Percentiles rank a stretch among this genome's conserved stretches.
These are phyloP conservation scores for Colletotrichum agaves DNA, from an alignment of 2,329 filamentous ascomycete genomes.

Conservation along the genomic window DNA sequence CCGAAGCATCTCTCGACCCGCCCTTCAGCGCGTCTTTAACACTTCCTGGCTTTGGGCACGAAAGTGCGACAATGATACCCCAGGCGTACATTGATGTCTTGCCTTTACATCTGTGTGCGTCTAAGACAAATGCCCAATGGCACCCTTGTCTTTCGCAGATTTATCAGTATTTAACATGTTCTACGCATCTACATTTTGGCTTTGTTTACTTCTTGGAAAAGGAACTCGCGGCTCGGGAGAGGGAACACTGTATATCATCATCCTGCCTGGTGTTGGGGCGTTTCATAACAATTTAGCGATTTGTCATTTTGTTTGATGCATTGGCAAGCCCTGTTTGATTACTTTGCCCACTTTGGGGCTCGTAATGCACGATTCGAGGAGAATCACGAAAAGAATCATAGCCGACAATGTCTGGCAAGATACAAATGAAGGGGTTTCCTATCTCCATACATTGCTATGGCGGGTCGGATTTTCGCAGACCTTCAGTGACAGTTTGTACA, in stretches of 20 bases:
- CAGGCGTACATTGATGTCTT: background rate
- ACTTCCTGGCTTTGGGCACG: slow-evolving; percentile 5
- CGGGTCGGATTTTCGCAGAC: too few species aligned
- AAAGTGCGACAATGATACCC: slow-evolving; percentile 30
- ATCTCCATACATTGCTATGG: too few species aligned
- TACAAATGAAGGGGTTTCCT: background rate
- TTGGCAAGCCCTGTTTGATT: slow-evolving; percentile 7
- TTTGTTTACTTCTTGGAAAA: slow-evolving; percentile 1
- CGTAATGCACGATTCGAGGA: slow-evolving; percentile 29
- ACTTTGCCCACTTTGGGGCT: background rate
- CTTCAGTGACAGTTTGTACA: too few species aligned
- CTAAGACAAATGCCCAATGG: background rate
- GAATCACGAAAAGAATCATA: slow-evolving; percentile 10
- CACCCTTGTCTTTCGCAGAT: background rate
- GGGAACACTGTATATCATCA: slow-evolving; percentile 2
- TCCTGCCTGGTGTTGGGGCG: slow-evolving; percentile 30
- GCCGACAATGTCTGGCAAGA: background rate
- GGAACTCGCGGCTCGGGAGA: background rate
- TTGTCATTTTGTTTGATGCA: slow-evolving; percentile 19
- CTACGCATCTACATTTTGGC: background rate
- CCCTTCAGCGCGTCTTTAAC: background rate
- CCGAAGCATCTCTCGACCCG: background rate
- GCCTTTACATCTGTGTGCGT: slow-evolving; percentile 7
- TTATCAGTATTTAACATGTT: background rate
- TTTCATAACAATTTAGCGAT: slow-evolving; percentile 30